A percentile compares a stretch with the other conserved stretches of the same genome.
These are phyloP conservation scores for Neoboletus magnificus DNA, from an alignment of 768 basidiomycete species.

Conservation along the genomic window DNA sequence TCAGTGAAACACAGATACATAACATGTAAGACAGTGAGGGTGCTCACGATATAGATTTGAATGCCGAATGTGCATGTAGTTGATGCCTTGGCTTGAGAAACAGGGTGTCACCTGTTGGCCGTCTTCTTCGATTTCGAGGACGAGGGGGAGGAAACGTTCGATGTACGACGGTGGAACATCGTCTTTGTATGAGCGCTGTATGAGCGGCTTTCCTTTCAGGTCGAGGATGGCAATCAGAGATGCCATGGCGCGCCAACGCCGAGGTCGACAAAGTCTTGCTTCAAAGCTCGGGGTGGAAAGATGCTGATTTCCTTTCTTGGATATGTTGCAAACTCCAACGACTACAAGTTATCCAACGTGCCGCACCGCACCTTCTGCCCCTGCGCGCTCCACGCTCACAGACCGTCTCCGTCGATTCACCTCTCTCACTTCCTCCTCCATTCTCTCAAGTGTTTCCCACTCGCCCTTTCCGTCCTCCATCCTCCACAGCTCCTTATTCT, in stretches of 20 bases:
- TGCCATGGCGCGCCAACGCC: slow-evolving; percentile 38
- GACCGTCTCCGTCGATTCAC: slow-evolving; percentile 28
- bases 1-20: not conserved
- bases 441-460: slow-evolving; percentile 22
- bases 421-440: slow-evolving; percentile 26
- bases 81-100: slow-evolving; percentile 91
- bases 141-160: slow-evolving; percentile 89
- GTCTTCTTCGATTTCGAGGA: slow-evolving; percentile 97
- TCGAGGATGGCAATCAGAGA: slow-evolving; percentile 91
- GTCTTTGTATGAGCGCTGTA: slow-evolving; percentile 94
- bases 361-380: not conserved
- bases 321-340: not conserved
- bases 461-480: slow-evolving; percentile 32
- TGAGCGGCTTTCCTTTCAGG: slow-evolving; percentile 97
- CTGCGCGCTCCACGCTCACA: not conserved
- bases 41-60: slow-evolving; percentile 91
- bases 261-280: not conserved
- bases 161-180: slow-evolving; percentile 88
- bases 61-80: slow-evolving; percentile 98
- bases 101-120: slow-evolving; percentile 95
- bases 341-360: too few species aligned
- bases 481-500: slow-evolving; percentile 33
- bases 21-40: slow-evolving; percentile 8
- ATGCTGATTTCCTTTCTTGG: slow-evolving; percentile 13
- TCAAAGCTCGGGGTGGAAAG: not conserved